phyloP scores from a whole-genome alignment of 2,329 filamentous ascomycete genomes.

The Aspergillus sp. region DNA sequence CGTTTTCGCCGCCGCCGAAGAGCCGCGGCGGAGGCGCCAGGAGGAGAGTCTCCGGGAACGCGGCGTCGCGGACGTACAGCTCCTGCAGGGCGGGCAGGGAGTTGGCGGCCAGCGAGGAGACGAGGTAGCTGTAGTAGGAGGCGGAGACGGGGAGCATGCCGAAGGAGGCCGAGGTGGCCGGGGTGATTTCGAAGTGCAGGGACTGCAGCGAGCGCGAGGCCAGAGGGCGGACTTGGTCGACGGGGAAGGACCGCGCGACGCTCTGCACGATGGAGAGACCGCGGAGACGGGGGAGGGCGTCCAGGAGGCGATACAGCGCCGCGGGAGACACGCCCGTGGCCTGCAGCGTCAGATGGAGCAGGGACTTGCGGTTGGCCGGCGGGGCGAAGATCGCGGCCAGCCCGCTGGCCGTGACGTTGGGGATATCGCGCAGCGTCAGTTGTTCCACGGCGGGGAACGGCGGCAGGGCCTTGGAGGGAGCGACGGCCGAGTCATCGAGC shows the following conservation, averaged over 20 bases:
- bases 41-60: conserved; percentile 72
- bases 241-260: conserved; percentile 50
- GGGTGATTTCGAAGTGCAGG: conserved; percentile 74
- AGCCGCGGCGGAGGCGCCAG: conserved; percentile 57
- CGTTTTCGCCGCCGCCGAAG: conserved; percentile 36
- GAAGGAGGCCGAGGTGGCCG: conserved; percentile 46
- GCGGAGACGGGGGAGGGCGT: conserved; percentile 33
- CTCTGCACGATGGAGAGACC: conserved; percentile 48
- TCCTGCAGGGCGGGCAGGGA: conserved; percentile 64
- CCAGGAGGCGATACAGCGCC: conserved; percentile 36
- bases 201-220: conserved; percentile 60
- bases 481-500: conserved; percentile 71
- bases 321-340: conserved; percentile 56
- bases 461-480: conserved; percentile 56
- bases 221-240: conserved; percentile 53
- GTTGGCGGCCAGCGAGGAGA: conserved; percentile 69
- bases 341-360: conserved; percentile 62
- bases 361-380: conserved; percentile 49
- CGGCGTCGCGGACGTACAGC: conserved; percentile 77
- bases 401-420: conserved; percentile 63
- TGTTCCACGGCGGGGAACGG: conserved; percentile 67
- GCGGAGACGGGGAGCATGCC: conserved; percentile 43
- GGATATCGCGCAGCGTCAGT: conserved; percentile 63
- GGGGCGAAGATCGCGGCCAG: conserved; percentile 59
- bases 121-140: conserved; percentile 77